These are phyloP conservation scores for Geranium brycei DNA, from an alignment of 345 rosid genomes.

Conservation along the genomic window DNA sequence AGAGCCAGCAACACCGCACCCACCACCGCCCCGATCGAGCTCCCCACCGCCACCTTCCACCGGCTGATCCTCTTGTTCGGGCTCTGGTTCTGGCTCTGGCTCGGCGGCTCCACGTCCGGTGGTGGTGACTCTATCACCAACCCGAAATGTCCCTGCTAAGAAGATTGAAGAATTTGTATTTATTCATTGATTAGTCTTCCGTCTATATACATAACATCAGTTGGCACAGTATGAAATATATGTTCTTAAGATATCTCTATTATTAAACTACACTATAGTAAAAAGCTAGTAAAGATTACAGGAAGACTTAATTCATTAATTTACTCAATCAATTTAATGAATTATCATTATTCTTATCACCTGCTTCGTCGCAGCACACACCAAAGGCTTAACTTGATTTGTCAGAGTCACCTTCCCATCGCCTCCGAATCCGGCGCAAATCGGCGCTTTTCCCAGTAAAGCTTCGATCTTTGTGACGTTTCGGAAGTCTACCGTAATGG, in stretches of 20 bases:
- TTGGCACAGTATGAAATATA: no score
- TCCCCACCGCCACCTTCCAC: conserved; percentile 77
- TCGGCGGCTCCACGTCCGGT: conserved; percentile 9
- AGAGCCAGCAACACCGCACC: conserved; percentile 53
- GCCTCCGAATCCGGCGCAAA: conserved; percentile 59
- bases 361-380: conserved; percentile 41
- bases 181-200: no score
- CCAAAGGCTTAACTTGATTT: conserved; percentile 31
- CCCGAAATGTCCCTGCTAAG: conserved; percentile 57
- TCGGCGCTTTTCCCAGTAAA: conserved; percentile 25
- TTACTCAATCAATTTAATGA: no score
- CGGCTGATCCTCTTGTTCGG: conserved; percentile 32
- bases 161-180: no score
- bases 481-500: conserved; percentile 52
- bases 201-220: no score
- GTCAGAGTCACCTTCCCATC: conserved; percentile 47
- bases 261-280: no score
- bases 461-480: conserved; percentile 15
- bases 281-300: no score
- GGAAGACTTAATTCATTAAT: no score
- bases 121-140: conserved; percentile 38
- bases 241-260: no score
- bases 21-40: conserved; percentile 55
- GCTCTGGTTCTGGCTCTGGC: conserved; percentile 6
- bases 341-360: no score